Conservation (phyloP, 345 rosid genomes). For the Populus ilicifolia region DNA sequence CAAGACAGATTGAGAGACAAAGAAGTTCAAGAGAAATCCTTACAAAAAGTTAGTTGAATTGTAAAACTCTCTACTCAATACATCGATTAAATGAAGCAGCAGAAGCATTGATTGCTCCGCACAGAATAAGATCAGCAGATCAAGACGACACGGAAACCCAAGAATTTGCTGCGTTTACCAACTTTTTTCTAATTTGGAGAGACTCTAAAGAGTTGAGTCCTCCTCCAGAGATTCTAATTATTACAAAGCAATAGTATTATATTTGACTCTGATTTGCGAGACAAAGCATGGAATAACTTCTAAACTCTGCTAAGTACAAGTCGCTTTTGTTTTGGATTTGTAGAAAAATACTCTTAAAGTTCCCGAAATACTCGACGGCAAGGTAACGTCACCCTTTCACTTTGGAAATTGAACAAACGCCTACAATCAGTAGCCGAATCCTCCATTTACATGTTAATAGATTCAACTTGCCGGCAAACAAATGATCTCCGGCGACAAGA, state of each 20-base stretch:
- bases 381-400: constrained; percentile 33
- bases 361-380: constrained; percentile 46
- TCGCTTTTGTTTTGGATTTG: constrained; percentile 29
- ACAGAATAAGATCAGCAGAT: constrained; percentile 15
- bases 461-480: background rate
- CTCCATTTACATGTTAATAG: constrained; percentile 20
- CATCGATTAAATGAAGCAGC: constrained; percentile 4
- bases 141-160: constrained; percentile 28
- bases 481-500: background rate
- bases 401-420: background rate
- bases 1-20: background rate
- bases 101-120: background rate
- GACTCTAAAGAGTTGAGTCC: background rate
- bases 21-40: constrained; percentile 6
- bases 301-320: constrained; percentile 44
- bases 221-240: background rate
- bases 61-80: background rate
- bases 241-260: constrained; percentile 18
- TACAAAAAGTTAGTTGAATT: background rate
- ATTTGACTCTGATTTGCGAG: constrained; percentile 34
- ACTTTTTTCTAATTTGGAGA: constrained; percentile 21
- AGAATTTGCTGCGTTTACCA: constrained; percentile 16
- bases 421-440: constrained; percentile 14
- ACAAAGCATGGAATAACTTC: constrained; percentile 63
- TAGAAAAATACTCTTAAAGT: constrained; percentile 31